phyloP scores from a whole-genome alignment of 2,329 filamentous ascomycete species.

The Pseudocercospora ulei region DNA sequence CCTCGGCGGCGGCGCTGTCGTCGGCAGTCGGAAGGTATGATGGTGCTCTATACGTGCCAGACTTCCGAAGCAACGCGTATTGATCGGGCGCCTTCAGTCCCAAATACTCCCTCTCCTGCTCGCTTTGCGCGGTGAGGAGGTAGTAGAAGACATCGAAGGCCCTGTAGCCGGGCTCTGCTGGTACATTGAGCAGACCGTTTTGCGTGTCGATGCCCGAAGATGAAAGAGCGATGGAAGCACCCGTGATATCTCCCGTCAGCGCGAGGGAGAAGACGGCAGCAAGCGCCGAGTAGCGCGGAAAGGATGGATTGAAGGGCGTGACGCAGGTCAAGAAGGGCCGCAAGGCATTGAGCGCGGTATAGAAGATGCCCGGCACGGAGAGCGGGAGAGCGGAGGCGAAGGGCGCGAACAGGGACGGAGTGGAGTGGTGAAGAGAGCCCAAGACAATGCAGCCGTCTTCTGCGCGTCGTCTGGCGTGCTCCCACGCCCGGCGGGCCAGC shows the following conservation, averaged over 20 bases:
- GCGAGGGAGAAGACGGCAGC: slow-evolving; percentile 73
- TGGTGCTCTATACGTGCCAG: slow-evolving; percentile 75
- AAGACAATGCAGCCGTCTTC: slow-evolving; percentile 91
- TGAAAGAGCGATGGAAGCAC: slow-evolving; percentile 66
- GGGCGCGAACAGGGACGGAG: slow-evolving; percentile 71
- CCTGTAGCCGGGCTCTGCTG: slow-evolving; percentile 68
- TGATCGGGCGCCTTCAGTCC: slow-evolving; percentile 65
- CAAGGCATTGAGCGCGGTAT: slow-evolving; percentile 69
- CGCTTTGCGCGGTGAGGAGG: slow-evolving; percentile 73
- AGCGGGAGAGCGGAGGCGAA: slow-evolving; percentile 76
- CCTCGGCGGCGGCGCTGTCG: slow-evolving; percentile 83
- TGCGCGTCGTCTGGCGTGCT: slow-evolving; percentile 85
- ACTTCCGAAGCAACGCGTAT: slow-evolving; percentile 71
- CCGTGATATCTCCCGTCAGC: slow-evolving; percentile 66
- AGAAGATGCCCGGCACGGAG: slow-evolving; percentile 62
- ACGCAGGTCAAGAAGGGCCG: slow-evolving; percentile 79
- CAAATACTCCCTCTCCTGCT: slow-evolving; percentile 76
- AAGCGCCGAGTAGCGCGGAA: slow-evolving; percentile 68
- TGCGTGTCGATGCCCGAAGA: slow-evolving; percentile 78
- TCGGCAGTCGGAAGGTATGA: slow-evolving; percentile 85
- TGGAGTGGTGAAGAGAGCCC: slow-evolving; percentile 76
- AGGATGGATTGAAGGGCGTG: slow-evolving; percentile 80
- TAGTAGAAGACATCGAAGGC: slow-evolving; percentile 99
- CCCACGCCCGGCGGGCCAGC: slow-evolving; percentile 77
- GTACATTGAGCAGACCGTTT: slow-evolving; percentile 69